phyloP scores from a whole-genome alignment of 83 land plant genomes.

The Larix sibirica region DNA sequence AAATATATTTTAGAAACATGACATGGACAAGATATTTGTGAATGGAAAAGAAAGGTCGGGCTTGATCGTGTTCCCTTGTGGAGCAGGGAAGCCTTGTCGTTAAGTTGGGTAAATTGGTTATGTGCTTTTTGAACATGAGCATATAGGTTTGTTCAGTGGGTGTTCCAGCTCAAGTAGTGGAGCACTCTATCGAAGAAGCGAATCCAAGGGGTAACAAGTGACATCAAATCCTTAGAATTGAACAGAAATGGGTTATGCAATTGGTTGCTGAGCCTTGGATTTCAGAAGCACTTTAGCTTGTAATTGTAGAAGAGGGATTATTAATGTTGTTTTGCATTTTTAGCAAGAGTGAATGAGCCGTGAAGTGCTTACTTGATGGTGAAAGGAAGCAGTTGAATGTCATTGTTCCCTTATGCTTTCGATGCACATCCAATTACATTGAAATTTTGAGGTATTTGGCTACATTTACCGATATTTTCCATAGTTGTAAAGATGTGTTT shows the following conservation, averaged over 20 bases:
- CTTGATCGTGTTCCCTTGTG: slow-evolving; percentile 27
- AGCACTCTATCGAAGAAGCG: slow-evolving; percentile 4
- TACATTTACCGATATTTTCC: not conserved
- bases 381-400: not conserved
- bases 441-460: not conserved
- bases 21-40: slow-evolving; percentile 26
- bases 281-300: too few relatives aligned
- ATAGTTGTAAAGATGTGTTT: not conserved
- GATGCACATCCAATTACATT: not conserved
- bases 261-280: too few relatives aligned
- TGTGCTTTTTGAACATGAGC: slow-evolving; percentile 20
- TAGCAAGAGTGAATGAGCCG: not conserved
- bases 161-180: slow-evolving; percentile 20
- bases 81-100: slow-evolving; percentile 20
- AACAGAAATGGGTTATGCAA: too few relatives aligned
- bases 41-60: slow-evolving; percentile 24
- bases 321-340: not conserved
- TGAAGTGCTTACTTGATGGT: not conserved
- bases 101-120: slow-evolving; percentile 9
- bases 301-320: too few relatives aligned
- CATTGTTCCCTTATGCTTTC: not conserved
- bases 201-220: slow-evolving; percentile 19
- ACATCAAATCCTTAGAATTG: slow-evolving; percentile 11
- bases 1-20: slow-evolving; percentile 1
- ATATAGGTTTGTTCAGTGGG: slow-evolving; percentile 32